phyloP scores from a whole-genome alignment of 768 basidiomycete species.

The Epithele typhae region DNA sequence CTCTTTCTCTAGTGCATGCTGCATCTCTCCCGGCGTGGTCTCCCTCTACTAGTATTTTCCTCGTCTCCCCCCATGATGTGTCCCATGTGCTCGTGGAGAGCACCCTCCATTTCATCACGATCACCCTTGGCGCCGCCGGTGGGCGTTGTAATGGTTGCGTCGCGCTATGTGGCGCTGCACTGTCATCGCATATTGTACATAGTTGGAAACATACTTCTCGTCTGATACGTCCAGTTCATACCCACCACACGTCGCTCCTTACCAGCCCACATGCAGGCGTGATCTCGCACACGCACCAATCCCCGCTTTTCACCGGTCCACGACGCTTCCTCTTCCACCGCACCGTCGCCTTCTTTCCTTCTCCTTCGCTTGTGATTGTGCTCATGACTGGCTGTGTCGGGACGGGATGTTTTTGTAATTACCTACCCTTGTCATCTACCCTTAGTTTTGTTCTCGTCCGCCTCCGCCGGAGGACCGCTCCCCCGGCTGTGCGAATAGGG shows the following conservation, averaged over 20 bases:
- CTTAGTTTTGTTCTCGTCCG: conserved; percentile 8
- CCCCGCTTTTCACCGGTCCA: conserved; percentile 6
- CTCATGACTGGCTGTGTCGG: conserved; percentile 18
- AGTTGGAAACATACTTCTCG: conserved; percentile 13
- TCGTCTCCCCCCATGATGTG: conserved; percentile 6
- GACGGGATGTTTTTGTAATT: conserved; percentile 8
- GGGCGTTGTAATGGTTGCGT: not conserved
- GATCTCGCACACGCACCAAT: conserved; percentile 1
- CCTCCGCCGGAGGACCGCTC: too few species aligned
- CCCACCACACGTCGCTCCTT: conserved; percentile 14
- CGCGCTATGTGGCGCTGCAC: conserved; percentile 9
- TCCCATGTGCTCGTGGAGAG: conserved; percentile 3
- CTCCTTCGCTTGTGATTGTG: conserved; percentile 12
- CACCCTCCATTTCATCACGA: conserved; percentile 12
- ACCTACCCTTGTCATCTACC: not conserved
- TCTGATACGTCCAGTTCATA: conserved; percentile 6
- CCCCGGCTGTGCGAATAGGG: too few species aligned
- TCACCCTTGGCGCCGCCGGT: conserved; percentile 1
- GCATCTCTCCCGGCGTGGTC: not conserved
- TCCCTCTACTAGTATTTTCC: not conserved
- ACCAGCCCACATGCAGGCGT: conserved; percentile 11
- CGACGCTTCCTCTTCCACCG: conserved; percentile 6
- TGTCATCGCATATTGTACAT: conserved; percentile 16
- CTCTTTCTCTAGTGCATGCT: not conserved
- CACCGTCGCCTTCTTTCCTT: conserved; percentile 1